Percentiles rank a stretch among this genome's conserved stretches.
These are phyloP conservation scores for Aureobasidium vineae DNA, from an alignment of 2,329 filamentous ascomycete species.

Conservation along the genomic window DNA sequence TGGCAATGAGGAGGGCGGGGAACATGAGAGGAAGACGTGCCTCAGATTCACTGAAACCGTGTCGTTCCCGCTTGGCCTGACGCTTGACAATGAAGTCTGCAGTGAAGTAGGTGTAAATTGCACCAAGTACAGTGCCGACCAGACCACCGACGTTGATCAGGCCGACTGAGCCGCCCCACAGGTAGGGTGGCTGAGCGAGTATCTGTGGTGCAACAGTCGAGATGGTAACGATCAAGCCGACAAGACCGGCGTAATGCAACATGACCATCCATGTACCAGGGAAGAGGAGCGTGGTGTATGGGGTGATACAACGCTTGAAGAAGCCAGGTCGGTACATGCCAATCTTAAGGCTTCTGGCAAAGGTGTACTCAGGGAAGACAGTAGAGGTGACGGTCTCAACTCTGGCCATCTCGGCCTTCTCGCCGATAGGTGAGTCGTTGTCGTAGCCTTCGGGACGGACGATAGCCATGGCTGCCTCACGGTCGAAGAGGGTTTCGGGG, in stretches of 20 bases:
- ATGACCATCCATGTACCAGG: conserved; percentile 47
- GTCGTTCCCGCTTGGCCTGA: conserved; percentile 38
- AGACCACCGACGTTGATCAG: conserved; percentile 43
- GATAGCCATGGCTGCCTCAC: conserved; percentile 31
- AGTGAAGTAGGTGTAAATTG: conserved; percentile 41
- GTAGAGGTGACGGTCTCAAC: conserved; percentile 31
- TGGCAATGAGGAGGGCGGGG: conserved; percentile 41
- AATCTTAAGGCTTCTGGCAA: conserved; percentile 40
- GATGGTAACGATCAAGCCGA: conserved; percentile 44
- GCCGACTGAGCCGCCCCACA: conserved; percentile 44
- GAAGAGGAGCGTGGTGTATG: conserved; percentile 41
- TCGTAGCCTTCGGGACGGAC: conserved; percentile 29
- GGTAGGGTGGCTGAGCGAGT: conserved; percentile 43
- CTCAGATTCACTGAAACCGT: conserved; percentile 45
- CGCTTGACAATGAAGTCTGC: conserved; percentile 42
- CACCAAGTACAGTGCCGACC: conserved; percentile 41
- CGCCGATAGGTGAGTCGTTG: conserved; percentile 27
- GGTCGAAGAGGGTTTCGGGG: conserved; percentile 44
- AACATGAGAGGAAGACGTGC: conserved; percentile 42
- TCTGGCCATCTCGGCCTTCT: conserved; percentile 32
- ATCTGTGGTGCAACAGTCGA: conserved; percentile 42
- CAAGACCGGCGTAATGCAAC: conserved; percentile 45
- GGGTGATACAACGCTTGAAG: conserved; percentile 39
- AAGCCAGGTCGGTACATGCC: conserved; percentile 40
- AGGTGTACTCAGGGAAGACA: conserved; percentile 34